phyloP scores from a whole-genome alignment of 2,329 filamentous ascomycete species.

The Curvularia lunata region DNA sequence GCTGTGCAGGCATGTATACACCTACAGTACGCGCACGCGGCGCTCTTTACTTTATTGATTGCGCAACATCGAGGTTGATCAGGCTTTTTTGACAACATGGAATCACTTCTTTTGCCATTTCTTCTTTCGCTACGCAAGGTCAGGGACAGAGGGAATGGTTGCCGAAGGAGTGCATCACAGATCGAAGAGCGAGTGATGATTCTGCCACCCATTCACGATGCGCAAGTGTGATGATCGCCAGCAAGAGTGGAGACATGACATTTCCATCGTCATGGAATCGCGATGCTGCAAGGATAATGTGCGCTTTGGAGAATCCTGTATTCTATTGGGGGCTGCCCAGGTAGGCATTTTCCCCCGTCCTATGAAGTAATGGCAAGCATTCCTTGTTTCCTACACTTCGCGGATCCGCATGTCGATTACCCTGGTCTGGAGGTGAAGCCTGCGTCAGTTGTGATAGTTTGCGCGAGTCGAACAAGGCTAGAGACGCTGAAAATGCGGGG shows the following conservation, averaged over 20 bases:
- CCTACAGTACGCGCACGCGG: not conserved
- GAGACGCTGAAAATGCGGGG: slow-evolving; percentile 11
- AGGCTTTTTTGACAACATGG: not conserved
- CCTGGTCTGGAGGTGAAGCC: not conserved
- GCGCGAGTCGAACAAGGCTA: not conserved
- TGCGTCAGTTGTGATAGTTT: not conserved
- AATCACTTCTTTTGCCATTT: not conserved
- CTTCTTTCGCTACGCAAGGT: not conserved
- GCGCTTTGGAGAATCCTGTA: not conserved
- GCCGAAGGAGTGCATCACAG: not conserved
- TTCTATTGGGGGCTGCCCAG: not conserved
- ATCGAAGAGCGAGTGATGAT: not conserved
- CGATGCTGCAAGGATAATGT: not conserved
- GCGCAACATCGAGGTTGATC: not conserved
- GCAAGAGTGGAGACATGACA: not conserved
- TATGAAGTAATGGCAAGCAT: not conserved
- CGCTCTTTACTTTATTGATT: not conserved
- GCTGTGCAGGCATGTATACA: not conserved
- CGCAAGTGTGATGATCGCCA: not conserved
- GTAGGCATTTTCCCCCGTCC: not conserved
- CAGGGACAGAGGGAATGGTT: not conserved
- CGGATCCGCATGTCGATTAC: slow-evolving; percentile 2
- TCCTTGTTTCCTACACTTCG: not conserved
- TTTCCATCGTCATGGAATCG: slow-evolving; percentile 7
- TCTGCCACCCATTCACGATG: not conserved